A percentile compares a stretch with the other conserved stretches of the same genome.
These are phyloP conservation scores for Colletotrichum shisoi DNA, from an alignment of 2,329 filamentous ascomycete genomes.

Conservation along the genomic window DNA sequence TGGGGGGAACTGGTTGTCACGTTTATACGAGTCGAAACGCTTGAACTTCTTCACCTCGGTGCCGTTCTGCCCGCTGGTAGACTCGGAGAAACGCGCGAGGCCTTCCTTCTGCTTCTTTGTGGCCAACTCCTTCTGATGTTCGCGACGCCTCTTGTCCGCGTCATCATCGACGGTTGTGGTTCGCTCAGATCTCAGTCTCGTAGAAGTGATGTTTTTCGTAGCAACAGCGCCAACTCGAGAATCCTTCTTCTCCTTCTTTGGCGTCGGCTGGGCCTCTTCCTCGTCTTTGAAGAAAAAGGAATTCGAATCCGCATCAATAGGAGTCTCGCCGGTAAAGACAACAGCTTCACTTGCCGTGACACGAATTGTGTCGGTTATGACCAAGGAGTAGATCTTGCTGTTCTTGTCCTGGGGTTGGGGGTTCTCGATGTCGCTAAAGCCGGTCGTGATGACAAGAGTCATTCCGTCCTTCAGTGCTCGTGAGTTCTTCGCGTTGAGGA, in stretches of 20 bases:
- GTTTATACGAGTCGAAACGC: conserved; percentile 98
- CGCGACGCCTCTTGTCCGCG: conserved; percentile 82
- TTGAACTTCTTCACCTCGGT: conserved; percentile 98
- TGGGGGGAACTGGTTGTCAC: conserved; percentile 89
- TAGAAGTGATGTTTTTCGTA: conserved; percentile 94
- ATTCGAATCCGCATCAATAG: conserved; percentile 89
- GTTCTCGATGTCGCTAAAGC: conserved; percentile 89
- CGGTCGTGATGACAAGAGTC: conserved; percentile 90
- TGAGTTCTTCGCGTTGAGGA: conserved; percentile 86
- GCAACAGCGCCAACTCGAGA: conserved; percentile 84
- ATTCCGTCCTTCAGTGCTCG: conserved; percentile 91
- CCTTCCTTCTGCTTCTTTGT: conserved; percentile 90
- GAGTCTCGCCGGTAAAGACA: conserved; percentile 92
- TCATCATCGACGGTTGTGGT: conserved; percentile 89
- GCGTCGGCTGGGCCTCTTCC: conserved; percentile 82
- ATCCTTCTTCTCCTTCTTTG: conserved; percentile 92
- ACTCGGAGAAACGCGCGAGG: conserved; percentile 83
- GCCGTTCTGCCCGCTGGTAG: conserved; percentile 83
- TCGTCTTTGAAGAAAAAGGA: conserved; percentile 99
- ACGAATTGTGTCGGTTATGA: conserved; percentile 92
- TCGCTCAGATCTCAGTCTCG: conserved; percentile 88
- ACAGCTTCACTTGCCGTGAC: conserved; percentile 80
- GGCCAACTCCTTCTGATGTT: conserved; percentile 90
- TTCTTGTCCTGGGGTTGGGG: conserved; percentile 87
- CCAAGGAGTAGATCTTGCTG: conserved; percentile 85